Conservation (phyloP, 202 grass and related monocot genomes). For the Digitaria exilis region DNA sequence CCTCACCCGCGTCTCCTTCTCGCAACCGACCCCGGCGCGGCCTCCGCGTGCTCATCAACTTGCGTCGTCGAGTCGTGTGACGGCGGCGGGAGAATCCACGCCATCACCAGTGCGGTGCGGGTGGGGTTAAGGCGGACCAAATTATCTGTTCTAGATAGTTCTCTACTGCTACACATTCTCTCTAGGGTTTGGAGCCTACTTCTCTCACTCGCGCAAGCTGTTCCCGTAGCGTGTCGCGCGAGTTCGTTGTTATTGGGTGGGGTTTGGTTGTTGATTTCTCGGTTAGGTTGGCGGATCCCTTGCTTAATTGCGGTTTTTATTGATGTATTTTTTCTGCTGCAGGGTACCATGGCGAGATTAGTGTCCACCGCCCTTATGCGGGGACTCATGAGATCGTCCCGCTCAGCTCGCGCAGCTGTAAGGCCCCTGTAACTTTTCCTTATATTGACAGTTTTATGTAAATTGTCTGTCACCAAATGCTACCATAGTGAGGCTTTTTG, state of each 20-base stretch:
- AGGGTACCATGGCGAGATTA: slow-evolving; percentile 46
- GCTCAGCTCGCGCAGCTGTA: slow-evolving; percentile 30
- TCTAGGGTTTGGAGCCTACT: not conserved
- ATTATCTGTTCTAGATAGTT: not conserved
- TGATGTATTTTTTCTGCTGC: not conserved
- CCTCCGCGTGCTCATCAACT: not conserved
- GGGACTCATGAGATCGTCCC: slow-evolving; percentile 46
- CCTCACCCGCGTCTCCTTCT: not conserved
- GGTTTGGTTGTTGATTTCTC: slow-evolving; percentile 4
- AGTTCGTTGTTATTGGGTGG: not conserved
- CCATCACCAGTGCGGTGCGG: not conserved
- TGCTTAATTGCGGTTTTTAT: not conserved
- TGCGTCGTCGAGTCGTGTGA: not conserved
- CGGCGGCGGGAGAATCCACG: not conserved
- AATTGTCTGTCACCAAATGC: not conserved
- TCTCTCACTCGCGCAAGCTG: not conserved
- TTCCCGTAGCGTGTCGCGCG: not conserved
- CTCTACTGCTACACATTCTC: not conserved
- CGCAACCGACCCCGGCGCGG: too few species aligned
- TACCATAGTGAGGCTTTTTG: not conserved
- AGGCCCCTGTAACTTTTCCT: not conserved
- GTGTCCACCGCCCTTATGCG: slow-evolving; percentile 38
- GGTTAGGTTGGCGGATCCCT: not conserved
- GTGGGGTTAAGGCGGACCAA: not conserved
- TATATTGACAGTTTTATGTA: not conserved